Evolutionary conservation across 2,329 filamentous ascomycete species (phyloP), one percentile per base, ranked within the genome.

Genomic region (Dothistroma septosporum): DNA sequence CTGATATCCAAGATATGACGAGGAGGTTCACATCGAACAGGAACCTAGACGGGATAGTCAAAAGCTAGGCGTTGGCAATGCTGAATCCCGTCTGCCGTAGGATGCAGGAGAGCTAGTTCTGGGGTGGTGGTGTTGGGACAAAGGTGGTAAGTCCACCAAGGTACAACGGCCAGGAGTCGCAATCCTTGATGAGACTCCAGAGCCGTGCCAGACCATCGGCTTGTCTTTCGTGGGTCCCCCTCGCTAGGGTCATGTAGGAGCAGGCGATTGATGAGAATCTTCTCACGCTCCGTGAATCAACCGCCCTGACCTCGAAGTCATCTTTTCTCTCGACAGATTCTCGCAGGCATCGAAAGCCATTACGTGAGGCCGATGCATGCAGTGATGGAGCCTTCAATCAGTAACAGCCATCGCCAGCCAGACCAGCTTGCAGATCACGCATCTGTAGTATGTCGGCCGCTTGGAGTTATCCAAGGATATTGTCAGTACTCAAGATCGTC

Each of bases 281-380:
- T 82, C 68, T 90, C 85, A 1, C 79, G 79, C 69, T 88, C 87
- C 1, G 77, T 79, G 22, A 67, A 67, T 63, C 65, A 67, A 21
- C 82, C 83, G 85, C 32, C 82, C 83, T 72, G 88, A 88, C 87
- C 87, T 88, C 82, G 84, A 62, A 90, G 79, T 52, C 79, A 72
- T 32, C 82, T 80, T 72, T 68, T 60, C 16, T 88, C 91, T 54
- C 85, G 80, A 0, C 85, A 87, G 0, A 88, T 87, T 0, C 86
- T 76, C 2, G 76, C 72, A 0, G 77, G 76, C 50, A 79, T 69
- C 24, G 77, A 75, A 14, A 72, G 72, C 61, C 66, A 72, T 8
- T 70, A 71, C 1, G 67, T 56, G 22, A 74, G 59, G 0, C 71
- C 71, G 22, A 74, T 64, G 16, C 69, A 31, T 1, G 64, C 66